Base-by-base conservation (phyloP, 108 stramenopile genomes). In the Cyclotella baltica region DNA sequence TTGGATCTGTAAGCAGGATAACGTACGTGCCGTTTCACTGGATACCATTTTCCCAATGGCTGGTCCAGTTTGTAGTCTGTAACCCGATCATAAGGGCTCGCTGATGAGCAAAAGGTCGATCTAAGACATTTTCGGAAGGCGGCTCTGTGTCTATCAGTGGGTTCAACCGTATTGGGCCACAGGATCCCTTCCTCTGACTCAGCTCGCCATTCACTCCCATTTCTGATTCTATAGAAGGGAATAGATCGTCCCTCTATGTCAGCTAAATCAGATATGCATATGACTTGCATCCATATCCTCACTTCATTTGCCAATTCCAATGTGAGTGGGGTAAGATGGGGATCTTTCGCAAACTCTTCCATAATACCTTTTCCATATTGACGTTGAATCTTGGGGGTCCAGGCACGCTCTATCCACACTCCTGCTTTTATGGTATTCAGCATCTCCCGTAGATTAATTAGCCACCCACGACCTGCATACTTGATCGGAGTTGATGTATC, bases 141-240 rank as follows among this genome's bases (percentile, higher is more conserved):
- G 9, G 8, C 29, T 15, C 58, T 59, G n/a, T 30, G 29, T 30
- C 30, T 30, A 30, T 34, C 10, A 15, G 33, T 29, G n/a, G 33
- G 58, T 28, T 34, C 28, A 29, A 33, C 15, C 29, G 15, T 15
- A 18, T 9, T 59, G 15, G 31, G 58, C 31, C 29, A 59, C 9
- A 6, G 13, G 9, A 15, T 4, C 6, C 25, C 9, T 19, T 6
- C n/a, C n/a, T 8, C 19, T 10, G 63, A 28, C 9, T 6, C 22
- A 38, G 63, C 63, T 40, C 38, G 35, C 63, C 63, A 64, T 4
- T 43, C 63, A 40, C 37, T 43, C 6, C 22, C 31, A 59, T 59
- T 59, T 30, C 5, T 6, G 13, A 64, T 40, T 10, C 20, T 8
- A 38, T 64, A 4, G 3, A 8, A n/a, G 11, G 11, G 22, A 11